These are phyloP conservation scores for Ceratocystis destructans DNA, from an alignment of 2,329 filamentous ascomycete genomes.

Conservation along the genomic window DNA sequence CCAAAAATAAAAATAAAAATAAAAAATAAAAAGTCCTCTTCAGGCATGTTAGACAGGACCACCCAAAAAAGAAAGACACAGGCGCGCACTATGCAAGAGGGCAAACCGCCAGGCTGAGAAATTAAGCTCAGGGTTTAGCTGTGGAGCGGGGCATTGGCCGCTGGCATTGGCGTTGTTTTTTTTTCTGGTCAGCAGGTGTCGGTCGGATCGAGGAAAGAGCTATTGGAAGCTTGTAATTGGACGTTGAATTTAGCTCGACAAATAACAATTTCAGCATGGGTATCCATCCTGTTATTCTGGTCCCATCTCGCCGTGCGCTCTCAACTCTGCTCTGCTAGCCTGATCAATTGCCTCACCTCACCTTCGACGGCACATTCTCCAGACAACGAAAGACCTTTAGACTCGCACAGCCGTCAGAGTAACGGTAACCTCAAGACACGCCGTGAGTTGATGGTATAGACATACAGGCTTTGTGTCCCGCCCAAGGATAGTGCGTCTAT, in stretches of 20 bases:
- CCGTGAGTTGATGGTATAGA: no score
- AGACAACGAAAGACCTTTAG: not conserved
- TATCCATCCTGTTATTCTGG: not conserved
- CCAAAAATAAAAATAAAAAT: not conserved
- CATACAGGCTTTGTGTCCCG: no score
- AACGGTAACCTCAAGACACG: not conserved
- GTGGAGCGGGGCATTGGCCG: not conserved
- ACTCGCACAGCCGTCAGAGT: not conserved
- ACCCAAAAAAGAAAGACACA: not conserved
- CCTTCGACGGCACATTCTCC: not conserved
- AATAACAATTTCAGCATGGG: not conserved
- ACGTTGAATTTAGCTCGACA: not conserved
- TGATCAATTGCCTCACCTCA: not conserved
- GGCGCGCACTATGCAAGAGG: not conserved
- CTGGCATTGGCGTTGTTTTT: not conserved
- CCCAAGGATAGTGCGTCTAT: no score
- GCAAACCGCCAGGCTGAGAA: not conserved
- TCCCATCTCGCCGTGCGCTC: no score
- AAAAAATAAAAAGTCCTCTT: slow-evolving; percentile 3
- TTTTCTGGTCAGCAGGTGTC: slow-evolving; percentile 9
- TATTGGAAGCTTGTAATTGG: not conserved
- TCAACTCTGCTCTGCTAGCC: not conserved
- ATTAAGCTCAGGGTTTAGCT: not conserved
- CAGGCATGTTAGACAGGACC: not conserved
- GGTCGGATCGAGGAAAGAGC: not conserved